Percentiles rank a stretch among this genome's conserved stretches.
Conservation (phyloP, 2,329 filamentous ascomycete species). For the Hirsutella minnesotensis region DNA sequence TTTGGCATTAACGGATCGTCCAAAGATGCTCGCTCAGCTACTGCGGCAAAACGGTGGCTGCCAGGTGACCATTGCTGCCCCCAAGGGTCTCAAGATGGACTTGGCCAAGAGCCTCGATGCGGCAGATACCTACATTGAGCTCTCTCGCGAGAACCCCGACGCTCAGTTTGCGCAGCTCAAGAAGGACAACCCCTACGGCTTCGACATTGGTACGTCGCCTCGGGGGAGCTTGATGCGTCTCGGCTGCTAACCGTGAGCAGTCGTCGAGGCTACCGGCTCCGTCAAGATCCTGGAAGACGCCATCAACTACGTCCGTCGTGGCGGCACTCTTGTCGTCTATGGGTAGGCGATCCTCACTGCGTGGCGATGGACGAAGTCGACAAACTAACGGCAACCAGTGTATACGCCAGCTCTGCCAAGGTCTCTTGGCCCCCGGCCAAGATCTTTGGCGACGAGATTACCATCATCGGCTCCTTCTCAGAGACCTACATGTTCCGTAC, state of each 20-base stretch:
- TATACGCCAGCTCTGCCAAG: conserved; percentile 50
- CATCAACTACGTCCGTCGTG: conserved; percentile 60
- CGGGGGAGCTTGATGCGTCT: not conserved
- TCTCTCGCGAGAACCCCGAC: conserved; percentile 40
- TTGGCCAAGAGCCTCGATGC: conserved; percentile 46
- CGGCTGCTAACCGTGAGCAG: conserved; percentile 13
- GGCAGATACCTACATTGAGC: conserved; percentile 41
- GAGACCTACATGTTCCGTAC: conserved; percentile 61
- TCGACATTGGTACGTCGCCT: conserved; percentile 45
- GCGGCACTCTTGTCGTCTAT: conserved; percentile 61
- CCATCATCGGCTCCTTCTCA: conserved; percentile 61
- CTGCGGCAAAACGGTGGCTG: conserved; percentile 55
- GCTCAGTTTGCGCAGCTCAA: conserved; percentile 52
- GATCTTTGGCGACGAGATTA: conserved; percentile 60
- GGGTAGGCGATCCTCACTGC: conserved; percentile 20
- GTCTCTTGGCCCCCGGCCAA: conserved; percentile 60
- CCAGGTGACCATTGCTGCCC: conserved; percentile 58
- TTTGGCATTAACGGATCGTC: not conserved
- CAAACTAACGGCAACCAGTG: conserved; percentile 22
- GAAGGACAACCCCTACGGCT: conserved; percentile 56
- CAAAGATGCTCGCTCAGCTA: conserved; percentile 46
- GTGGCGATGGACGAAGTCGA: conserved; percentile 1
- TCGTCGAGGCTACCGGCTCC: conserved; percentile 59
- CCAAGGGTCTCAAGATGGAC: conserved; percentile 58
- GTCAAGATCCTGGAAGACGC: conserved; percentile 57